Evolutionary conservation across 2,329 filamentous ascomycete species (phyloP).

Genomic region (Beauveria sp.): DNA sequence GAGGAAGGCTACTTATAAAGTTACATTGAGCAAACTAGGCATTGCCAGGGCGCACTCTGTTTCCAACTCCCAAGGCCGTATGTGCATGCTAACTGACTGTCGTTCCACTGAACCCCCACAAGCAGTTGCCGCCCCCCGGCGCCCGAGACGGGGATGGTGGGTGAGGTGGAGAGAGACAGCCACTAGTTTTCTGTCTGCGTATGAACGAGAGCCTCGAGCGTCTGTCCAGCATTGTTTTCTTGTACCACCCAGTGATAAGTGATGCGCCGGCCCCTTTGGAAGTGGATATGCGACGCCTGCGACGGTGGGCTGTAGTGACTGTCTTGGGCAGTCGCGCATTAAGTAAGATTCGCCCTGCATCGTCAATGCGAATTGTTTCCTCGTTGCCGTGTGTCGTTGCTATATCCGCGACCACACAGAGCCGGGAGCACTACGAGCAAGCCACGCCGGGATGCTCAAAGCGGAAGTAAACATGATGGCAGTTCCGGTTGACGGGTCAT

Average conservation of each 20-base stretch:
- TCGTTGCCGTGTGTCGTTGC: not conserved
- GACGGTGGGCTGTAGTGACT: not conserved
- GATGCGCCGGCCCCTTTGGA: not conserved
- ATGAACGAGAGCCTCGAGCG: not conserved
- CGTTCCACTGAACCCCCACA: conserved; percentile 7
- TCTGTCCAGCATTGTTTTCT: not conserved
- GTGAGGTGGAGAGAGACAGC: conserved; percentile 5
- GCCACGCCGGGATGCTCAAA: conserved; percentile 10
- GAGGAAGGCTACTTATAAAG: conserved; percentile 9
- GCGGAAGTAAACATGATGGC: not conserved
- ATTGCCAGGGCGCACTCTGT: not conserved
- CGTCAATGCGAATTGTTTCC: not conserved
- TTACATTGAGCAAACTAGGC: conserved; percentile 3
- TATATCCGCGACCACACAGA: not conserved
- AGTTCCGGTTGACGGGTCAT: not conserved
- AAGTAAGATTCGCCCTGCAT: not conserved
- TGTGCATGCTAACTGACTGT: not conserved
- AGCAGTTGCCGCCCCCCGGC: not conserved
- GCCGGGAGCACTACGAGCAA: not conserved
- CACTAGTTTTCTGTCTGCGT: not conserved
- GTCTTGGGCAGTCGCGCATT: not conserved
- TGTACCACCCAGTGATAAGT: not conserved
- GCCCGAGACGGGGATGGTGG: conserved; percentile 3
- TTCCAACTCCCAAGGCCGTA: not conserved
- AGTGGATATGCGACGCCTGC: not conserved